phyloP scores from a whole-genome alignment of 495 filamentous ascomycete genomes.

The Letharia lupina region DNA sequence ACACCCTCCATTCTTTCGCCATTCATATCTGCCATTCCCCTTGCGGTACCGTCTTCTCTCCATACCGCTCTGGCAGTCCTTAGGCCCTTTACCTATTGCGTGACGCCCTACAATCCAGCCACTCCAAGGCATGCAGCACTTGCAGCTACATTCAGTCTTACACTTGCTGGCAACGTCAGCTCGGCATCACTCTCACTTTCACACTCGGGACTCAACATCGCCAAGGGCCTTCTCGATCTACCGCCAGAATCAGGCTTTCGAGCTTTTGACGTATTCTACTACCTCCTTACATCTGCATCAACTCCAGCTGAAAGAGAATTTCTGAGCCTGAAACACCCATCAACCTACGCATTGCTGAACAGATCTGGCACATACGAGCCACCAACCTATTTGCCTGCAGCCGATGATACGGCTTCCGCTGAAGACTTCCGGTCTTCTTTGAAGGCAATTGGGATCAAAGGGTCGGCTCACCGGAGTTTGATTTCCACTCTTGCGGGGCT shows the following conservation, averaged over 20 bases:
- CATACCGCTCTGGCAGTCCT: slow-evolving; percentile 70
- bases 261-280: slow-evolving; percentile 99
- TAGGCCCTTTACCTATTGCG: slow-evolving; percentile 75
- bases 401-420: slow-evolving; percentile 85
- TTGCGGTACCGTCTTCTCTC: slow-evolving; percentile 62
- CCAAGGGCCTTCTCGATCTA: slow-evolving; percentile 71
- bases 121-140: slow-evolving; percentile 74
- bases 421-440: slow-evolving; percentile 83
- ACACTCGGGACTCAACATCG: slow-evolving; percentile 78
- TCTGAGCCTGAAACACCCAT: slow-evolving; percentile 71
- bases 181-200: slow-evolving; percentile 71
- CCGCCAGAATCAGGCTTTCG: slow-evolving; percentile 73
- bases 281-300: slow-evolving; percentile 80
- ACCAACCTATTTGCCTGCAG: slow-evolving; percentile 82
- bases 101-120: slow-evolving; percentile 83
- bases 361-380: slow-evolving; percentile 80
- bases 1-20: slow-evolving; percentile 77
- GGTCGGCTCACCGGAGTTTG: slow-evolving; percentile 65
- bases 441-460: slow-evolving; percentile 87
- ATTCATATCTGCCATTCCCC: slow-evolving; percentile 70
- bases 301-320: slow-evolving; percentile 88
- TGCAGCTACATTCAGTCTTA: slow-evolving; percentile 71
- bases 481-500: slow-evolving; percentile 79
- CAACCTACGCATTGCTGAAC: slow-evolving; percentile 68
- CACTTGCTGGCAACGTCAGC: slow-evolving; percentile 67